Evolutionary conservation across 1,284 basidiomycete species (phyloP), one percentile per base, ranked within the genome.

Genomic region (Ganoderma boninense): DNA sequence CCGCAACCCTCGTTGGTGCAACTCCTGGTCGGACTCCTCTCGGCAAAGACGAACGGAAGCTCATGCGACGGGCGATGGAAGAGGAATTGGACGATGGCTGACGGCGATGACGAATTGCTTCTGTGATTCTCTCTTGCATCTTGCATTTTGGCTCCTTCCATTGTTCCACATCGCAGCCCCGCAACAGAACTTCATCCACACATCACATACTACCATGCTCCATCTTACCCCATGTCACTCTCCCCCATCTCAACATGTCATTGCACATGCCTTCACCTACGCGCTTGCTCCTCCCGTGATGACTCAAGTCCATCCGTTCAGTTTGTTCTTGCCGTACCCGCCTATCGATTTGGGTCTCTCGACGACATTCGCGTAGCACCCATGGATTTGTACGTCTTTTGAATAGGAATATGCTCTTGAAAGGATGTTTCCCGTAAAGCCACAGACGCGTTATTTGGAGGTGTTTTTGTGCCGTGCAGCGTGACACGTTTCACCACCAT

Each of bases 21-120:
- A 74, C 71, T 4, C 73, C 74, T 32, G 64, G 66, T n/a, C 65
- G 70, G n/a, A 69, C 72, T 2, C 70, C 74, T 2, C 46, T 76
- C 4, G 69, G 71, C 29, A 70, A 69, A 29, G 74, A 73, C 49
- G 73, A 71, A 29, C 64, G 71, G 59, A 74, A 67, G 69, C 63
- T 62, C 61, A 71, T 75, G 69, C 67, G 72, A 42, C 70, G 61
- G 42, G 72, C 72, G 11, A 38, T 77, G 62, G 74, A 73, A 64
- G 70, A 71, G 7, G 76, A 76, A 62, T 71, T 70, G 42, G 74
- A 76, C 49, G 68, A 70, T 46, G 64, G 65, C 49, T n/a, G 71
- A 71, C 13, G 68, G 59, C 59, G 74, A 71, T 13, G 69, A 73
- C 35, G 71, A 73, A 14, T 20, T 62, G n/a, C 23, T 69, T 26